Percentiles rank a stretch among this genome's conserved stretches.
Evolutionary conservation across 1,284 basidiomycete genomes (phyloP).

Genomic region (Pisolithus thermaeus): DNA sequence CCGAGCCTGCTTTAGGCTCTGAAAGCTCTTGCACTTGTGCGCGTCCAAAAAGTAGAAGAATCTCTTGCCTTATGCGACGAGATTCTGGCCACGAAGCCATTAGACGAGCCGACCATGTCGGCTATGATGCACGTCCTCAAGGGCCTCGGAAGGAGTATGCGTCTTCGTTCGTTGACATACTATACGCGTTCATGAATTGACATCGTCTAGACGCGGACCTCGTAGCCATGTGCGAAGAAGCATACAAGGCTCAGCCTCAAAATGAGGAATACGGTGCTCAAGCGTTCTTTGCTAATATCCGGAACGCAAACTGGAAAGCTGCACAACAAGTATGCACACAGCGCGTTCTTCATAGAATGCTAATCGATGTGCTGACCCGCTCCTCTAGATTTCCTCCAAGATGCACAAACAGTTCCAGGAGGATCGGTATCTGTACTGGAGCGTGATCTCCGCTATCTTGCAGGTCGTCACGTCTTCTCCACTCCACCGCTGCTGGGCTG

Average conservation of each 20-base stretch:
- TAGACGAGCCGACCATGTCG: constrained; percentile 63
- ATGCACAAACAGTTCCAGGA: constrained; percentile 76
- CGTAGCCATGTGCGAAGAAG: constrained; percentile 75
- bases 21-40: constrained; percentile 77
- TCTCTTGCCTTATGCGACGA: constrained; percentile 74
- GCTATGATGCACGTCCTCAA: constrained; percentile 79
- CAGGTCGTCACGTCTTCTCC: constrained; percentile 43
- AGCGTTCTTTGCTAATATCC: constrained; percentile 77
- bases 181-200: constrained; percentile 3
- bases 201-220: constrained; percentile 58
- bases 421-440: constrained; percentile 81
- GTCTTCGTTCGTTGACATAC: neutral
- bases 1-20: constrained; percentile 44
- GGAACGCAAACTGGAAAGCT: constrained; percentile 72
- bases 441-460: constrained; percentile 71
- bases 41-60: constrained; percentile 78
- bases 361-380: neutral
- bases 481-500: constrained; percentile 9
- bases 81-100: constrained; percentile 62
- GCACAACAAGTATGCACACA: constrained; percentile 58
- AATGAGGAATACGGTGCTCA: constrained; percentile 80
- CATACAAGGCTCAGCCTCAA: constrained; percentile 67
- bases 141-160: constrained; percentile 69
- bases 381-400: constrained; percentile 57
- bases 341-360: too few relatives aligned